Base-by-base conservation (phyloP, 805 yeast species). In the Soucietia sequanensis region DNA sequence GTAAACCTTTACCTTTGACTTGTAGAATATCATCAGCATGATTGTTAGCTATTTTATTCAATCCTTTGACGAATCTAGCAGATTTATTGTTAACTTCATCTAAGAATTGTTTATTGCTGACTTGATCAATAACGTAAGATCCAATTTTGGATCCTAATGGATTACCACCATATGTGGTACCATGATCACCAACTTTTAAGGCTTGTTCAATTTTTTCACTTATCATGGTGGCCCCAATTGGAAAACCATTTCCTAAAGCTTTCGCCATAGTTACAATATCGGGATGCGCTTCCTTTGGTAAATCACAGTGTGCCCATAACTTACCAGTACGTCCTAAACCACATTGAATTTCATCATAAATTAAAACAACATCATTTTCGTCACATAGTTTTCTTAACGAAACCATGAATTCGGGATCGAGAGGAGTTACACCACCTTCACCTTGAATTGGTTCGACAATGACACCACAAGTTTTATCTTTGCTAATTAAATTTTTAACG, bases 361-460 rank as follows among this genome's bases (percentile, higher is more conserved):
- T 90, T 39, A 91, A 75, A 21, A 87, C 56, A 8, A 85, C 95
- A 35, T 84, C 79, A 47, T 81, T 72, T 37, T 80, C 72, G 37
- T 67, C 64, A 57, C 96, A 87, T 37, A 84, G 62, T 48, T 75
- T 60, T 47, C 83, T 81, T 56, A 91, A 65, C 32, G 77, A 78
- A 4, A 69, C 54, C 42, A 91, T 69, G 54, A 86, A 89, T 27
- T 80, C 85, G 0, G 62, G 47, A 24, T 75, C 70, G 39, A 87
- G 75, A 14, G 82, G 78, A 52, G 80, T 78, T 13, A 91, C 81
- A 38, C 99, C 99, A 38, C 99, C 98, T 66, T 91, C 99, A 47
- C 98, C 99, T 68, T 93, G 99, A 39, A 93, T 82, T 15, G 99
- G 99, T 64, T 93, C 99, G 24, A 93, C 81, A 37, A 93, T 93